Conservation (phyloP, 129 eudicot genomes). For the Logfia minima region DNA sequence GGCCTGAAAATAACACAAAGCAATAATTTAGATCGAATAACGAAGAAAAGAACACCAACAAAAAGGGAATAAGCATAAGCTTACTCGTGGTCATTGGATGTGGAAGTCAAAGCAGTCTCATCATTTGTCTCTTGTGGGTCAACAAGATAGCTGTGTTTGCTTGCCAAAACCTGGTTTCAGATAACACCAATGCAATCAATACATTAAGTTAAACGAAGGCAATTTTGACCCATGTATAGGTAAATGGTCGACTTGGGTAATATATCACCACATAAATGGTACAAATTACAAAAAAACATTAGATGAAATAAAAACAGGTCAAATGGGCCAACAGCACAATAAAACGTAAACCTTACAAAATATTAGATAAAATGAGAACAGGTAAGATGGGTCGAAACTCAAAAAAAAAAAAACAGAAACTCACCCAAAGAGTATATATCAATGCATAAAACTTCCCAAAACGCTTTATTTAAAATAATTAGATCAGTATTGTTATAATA, state of each 20-base stretch:
- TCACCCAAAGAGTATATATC: background rate
- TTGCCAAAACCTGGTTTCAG: conserved; percentile 44
- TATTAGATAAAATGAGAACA: too few species aligned
- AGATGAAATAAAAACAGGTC: background rate
- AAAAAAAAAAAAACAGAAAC: background rate
- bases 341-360: too few species aligned
- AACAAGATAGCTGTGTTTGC: conserved; percentile 40
- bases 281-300: background rate
- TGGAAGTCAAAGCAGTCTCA: conserved; percentile 37
- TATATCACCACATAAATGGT: background rate
- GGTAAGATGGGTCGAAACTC: too few species aligned
- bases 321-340: background rate
- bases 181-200: conserved; percentile 8
- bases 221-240: background rate
- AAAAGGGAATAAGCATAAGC: conserved; percentile 24
- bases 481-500: background rate
- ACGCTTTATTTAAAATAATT: too few species aligned
- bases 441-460: background rate
- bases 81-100: conserved; percentile 59
- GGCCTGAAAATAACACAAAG: conserved; percentile 38
- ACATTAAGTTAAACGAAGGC: background rate
- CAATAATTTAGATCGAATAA: conserved; percentile 4
- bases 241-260: background rate
- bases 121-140: conserved; percentile 38
- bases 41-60: background rate